These are phyloP conservation scores for Scedosporium apiospermum DNA, from an alignment of 2,329 filamentous ascomycete genomes.

Conservation along the genomic window DNA sequence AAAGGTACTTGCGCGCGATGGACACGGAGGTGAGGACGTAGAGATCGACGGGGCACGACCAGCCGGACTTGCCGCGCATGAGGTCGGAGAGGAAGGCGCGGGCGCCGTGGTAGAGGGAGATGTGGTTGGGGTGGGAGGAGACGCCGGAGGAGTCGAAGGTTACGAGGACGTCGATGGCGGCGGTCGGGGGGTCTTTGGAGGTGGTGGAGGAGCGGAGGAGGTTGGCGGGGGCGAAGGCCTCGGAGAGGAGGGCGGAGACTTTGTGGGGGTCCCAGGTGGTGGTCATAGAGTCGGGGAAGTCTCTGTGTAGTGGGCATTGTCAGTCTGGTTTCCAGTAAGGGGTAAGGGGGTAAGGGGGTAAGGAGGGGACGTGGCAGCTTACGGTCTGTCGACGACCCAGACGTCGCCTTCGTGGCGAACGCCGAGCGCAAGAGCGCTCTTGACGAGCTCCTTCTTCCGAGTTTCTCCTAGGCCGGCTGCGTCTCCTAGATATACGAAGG, in stretches of 20 bases:
- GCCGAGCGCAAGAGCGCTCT: constrained; percentile 70
- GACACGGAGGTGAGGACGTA: constrained; percentile 74
- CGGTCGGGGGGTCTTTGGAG: constrained; percentile 27
- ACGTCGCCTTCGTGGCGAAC: constrained; percentile 68
- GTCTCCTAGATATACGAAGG: constrained; percentile 44
- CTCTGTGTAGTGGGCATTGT: constrained; percentile 20
- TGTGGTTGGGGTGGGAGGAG: constrained; percentile 88
- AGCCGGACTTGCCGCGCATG: constrained; percentile 53
- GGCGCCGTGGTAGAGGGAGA: constrained; percentile 77
- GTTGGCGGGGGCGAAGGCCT: constrained; percentile 63
- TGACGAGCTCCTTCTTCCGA: constrained; percentile 72
- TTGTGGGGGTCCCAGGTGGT: constrained; percentile 62
- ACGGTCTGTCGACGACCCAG: constrained; percentile 73
- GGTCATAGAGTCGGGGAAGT: constrained; percentile 88
- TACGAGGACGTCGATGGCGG: constrained; percentile 69
- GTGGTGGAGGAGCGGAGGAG: constrained; percentile 21
- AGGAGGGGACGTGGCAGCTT: constrained; percentile 18
- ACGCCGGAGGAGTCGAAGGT: constrained; percentile 83
- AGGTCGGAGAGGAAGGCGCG: constrained; percentile 60
- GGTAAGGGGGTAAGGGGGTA: not conserved
- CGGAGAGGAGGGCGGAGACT: constrained; percentile 60
- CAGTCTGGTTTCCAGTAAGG: not conserved
- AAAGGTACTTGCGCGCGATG: constrained; percentile 71
- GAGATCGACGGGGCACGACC: constrained; percentile 65
- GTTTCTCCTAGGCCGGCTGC: constrained; percentile 80